Percentiles rank a stretch among this genome's conserved stretches.
These are phyloP conservation scores for Apiospora koreana DNA, from an alignment of 2,329 filamentous ascomycete species.

Conservation along the genomic window DNA sequence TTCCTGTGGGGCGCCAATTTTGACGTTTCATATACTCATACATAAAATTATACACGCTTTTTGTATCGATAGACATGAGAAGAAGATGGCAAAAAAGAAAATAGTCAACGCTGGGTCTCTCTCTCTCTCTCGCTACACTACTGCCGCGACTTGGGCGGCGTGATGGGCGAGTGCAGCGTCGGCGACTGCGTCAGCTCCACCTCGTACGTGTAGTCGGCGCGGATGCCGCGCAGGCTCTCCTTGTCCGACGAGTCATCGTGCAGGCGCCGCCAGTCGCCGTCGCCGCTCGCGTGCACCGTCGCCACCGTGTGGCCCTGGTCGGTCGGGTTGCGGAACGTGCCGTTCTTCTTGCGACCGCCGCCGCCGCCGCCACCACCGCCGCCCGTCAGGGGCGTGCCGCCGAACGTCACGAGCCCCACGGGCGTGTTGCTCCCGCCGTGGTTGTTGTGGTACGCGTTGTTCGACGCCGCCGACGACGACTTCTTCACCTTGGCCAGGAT, in stretches of 20 bases:
- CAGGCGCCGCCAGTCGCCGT: conserved; percentile 11
- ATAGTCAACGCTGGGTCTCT: no score
- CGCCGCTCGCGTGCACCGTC: conserved; percentile 11
- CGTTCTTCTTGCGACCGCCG: not conserved
- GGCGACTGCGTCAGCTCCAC: conserved; percentile 16
- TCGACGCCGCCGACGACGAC: not conserved
- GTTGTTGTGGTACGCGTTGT: not conserved
- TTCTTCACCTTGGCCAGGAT: conserved; percentile 15
- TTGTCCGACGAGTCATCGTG: conserved; percentile 2
- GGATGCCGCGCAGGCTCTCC: conserved; percentile 14
- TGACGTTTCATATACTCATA: not conserved
- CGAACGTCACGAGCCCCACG: conserved; percentile 1
- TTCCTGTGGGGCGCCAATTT: not conserved
- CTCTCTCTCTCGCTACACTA: not conserved
- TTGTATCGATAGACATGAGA: no score
- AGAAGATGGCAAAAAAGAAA: no score
- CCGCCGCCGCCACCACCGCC: conserved; percentile 1
- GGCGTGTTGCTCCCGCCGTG: not conserved
- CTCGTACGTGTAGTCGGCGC: conserved; percentile 17
- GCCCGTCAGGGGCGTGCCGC: conserved; percentile 4
- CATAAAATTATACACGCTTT: not conserved
- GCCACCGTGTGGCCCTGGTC: conserved; percentile 9
- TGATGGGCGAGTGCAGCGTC: not conserved
- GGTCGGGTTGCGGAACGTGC: conserved; percentile 11
- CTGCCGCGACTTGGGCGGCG: not conserved